Evolutionary conservation across 164 flowering plant species (phyloP).

Genomic region (Dillenia turbinata): DNA sequence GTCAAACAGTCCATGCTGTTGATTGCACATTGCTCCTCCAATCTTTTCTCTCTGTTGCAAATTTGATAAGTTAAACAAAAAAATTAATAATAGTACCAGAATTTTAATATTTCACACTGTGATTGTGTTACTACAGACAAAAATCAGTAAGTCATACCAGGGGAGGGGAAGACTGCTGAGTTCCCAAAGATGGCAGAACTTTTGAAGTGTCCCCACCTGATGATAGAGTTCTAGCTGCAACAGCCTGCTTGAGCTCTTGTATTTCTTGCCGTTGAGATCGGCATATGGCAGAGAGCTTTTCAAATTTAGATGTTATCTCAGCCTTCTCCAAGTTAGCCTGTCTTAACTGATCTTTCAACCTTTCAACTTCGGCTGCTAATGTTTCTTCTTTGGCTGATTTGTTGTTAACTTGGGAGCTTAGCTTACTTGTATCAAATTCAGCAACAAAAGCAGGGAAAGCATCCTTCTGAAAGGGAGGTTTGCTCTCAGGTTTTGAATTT

Average conservation of each 20-base stretch:
- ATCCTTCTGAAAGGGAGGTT: constrained; percentile 35
- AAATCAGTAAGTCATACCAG: constrained; percentile 31
- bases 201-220: constrained; percentile 44
- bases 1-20: constrained; percentile 44
- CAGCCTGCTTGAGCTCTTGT: constrained; percentile 83
- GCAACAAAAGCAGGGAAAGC: constrained; percentile 75
- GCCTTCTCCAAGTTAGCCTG: constrained; percentile 65
- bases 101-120: background rate
- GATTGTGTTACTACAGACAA: too few relatives aligned
- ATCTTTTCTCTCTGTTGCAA: constrained; percentile 44
- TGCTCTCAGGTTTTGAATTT: constrained; percentile 31
- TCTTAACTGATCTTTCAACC: constrained; percentile 65
- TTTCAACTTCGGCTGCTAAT: constrained; percentile 65
- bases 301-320: constrained; percentile 81
- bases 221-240: constrained; percentile 63
- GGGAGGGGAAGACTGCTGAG: constrained; percentile 20
- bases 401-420: constrained; percentile 24
- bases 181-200: constrained; percentile 31
- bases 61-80: background rate
- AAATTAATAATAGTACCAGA: background rate
- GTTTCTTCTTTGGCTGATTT: constrained; percentile 32
- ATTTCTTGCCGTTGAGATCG: constrained; percentile 93
- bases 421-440: constrained; percentile 66
- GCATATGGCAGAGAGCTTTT: constrained; percentile 88
- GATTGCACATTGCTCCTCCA: constrained; percentile 53